Evolutionary conservation across 2,329 filamentous ascomycete genomes (phyloP).

Genomic region (Westerdykella sp.): DNA sequence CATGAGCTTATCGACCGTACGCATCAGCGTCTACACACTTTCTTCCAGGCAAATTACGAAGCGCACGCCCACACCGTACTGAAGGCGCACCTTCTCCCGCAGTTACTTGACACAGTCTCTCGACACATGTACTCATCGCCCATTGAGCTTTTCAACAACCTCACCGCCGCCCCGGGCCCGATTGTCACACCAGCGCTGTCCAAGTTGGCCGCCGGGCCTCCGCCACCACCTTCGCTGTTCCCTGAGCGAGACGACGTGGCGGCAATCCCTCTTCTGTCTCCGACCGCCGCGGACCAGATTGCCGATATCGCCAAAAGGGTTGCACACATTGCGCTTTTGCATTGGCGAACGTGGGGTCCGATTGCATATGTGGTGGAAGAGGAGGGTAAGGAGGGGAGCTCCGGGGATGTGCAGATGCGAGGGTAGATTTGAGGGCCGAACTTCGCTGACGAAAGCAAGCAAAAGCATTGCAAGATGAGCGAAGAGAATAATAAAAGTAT

Average conservation of each 20-base stretch:
- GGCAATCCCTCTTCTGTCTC: slow-evolving; percentile 18
- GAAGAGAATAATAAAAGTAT: too few relatives aligned
- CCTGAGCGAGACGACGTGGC: too few relatives aligned
- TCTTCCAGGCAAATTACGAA: slow-evolving; percentile 29
- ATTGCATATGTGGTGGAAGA: slow-evolving; percentile 55
- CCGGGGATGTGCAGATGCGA: too few relatives aligned
- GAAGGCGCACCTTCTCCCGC: slow-evolving; percentile 1
- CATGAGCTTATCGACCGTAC: slow-evolving; percentile 32
- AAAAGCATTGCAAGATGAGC: too few relatives aligned
- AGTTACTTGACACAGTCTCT: slow-evolving; percentile 22
- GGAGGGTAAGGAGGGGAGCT: background rate
- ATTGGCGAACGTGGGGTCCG: slow-evolving; percentile 83
- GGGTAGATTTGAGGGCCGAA: too few relatives aligned
- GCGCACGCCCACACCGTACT: slow-evolving; percentile 26
- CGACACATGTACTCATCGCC: slow-evolving; percentile 35
- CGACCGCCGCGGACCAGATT: slow-evolving; percentile 33
- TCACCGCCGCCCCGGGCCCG: slow-evolving; percentile 12
- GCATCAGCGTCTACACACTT: slow-evolving; percentile 28
- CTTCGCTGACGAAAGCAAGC: too few relatives aligned
- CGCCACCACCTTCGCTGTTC: slow-evolving; percentile 14
- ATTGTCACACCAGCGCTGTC: slow-evolving; percentile 7
- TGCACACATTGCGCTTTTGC: slow-evolving; percentile 75
- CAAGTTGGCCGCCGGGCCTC: slow-evolving; percentile 13
- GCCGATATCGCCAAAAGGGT: slow-evolving; percentile 69
- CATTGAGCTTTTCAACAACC: slow-evolving; percentile 40